Evolutionary conservation across 2,329 filamentous ascomycete genomes (phyloP), one percentile per base, ranked within the genome.

Genomic region (Xylariaceae sp.): DNA sequence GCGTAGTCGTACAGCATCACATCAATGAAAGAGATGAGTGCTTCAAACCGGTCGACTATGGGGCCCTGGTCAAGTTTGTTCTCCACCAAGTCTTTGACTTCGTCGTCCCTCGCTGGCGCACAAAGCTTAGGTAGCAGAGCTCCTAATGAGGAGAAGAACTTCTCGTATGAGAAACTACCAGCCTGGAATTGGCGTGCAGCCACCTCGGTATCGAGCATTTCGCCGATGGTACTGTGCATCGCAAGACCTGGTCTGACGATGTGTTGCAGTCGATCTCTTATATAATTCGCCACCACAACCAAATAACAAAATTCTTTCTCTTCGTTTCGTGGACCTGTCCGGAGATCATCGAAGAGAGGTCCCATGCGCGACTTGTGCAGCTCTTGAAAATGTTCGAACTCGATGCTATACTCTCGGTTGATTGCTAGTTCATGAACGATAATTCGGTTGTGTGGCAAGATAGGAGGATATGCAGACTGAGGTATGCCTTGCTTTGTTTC

Each of bases 361-460:
- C 74, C 74, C 51, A 81, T 75, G 7, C 78, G 69, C 10, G 75
- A 72, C 47, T 77, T 77, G 64, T 82, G 82, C 72, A 79, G 85
- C 74, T 80, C 84, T 71, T 78, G 80, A 72, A 78, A 85, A 60
- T 85, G 80, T 53, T 83, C 78, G 1, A 79, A 75, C 2, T 89
- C 86, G 51, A 93, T 86, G 53, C 87, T 84, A 70, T 88, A 93
- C 66, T 91, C 86, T 66, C 85, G 87, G 73, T 93, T 89, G 65
- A 94, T 88, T 7, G 88, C 87, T 50, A 94, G 76, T 74, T 93
- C 90, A 70, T 93, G 90, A 0, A 91, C 86, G 13, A 93, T 78
- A 9, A 89, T 76, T 30, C 90, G 81, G 67, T 93, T 94, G 60
- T 87, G 82, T 0, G 89, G 89, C 51, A 92, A 78, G 75, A 78